Conservation (phyloP, 208 protist species). For the Herpetomonas samuelpessoai region DNA sequence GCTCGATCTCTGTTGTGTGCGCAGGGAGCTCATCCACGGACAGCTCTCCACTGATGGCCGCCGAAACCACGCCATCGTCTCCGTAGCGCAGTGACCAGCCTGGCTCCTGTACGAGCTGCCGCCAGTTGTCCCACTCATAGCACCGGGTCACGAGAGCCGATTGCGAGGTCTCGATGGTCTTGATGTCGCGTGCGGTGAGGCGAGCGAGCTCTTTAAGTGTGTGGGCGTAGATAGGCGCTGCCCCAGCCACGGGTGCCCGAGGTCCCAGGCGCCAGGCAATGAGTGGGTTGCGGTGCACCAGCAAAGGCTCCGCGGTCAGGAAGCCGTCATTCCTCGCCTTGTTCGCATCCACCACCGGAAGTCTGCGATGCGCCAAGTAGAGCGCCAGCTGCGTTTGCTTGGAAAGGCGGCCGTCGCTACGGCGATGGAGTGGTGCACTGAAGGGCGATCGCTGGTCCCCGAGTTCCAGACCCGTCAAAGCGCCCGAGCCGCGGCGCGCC, state of each 20-base stretch:
- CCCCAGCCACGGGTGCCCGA: conserved; percentile 4
- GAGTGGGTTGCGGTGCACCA: conserved; percentile 75
- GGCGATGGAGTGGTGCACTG: background rate
- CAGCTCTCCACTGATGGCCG: conserved; percentile 33
- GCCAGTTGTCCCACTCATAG: conserved; percentile 83
- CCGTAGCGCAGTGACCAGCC: conserved; percentile 53
- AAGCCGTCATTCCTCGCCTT: background rate
- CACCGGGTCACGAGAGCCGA: conserved; percentile 41
- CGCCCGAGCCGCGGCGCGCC: conserved; percentile 21
- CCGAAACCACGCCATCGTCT: conserved; percentile 32
- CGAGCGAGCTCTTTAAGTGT: conserved; percentile 43
- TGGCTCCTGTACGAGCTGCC: conserved; percentile 59
- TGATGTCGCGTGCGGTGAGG: conserved; percentile 23
- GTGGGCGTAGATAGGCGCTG: conserved; percentile 68
- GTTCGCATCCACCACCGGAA: background rate
- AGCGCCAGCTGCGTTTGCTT: conserved; percentile 1
- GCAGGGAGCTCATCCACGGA: conserved; percentile 7
- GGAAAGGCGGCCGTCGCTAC: conserved; percentile 6
- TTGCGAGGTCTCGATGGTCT: conserved; percentile 41
- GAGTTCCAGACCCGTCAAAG: conserved; percentile 30
- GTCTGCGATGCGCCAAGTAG: background rate
- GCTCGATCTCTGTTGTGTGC: conserved; percentile 6
- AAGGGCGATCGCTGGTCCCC: conserved; percentile 3
- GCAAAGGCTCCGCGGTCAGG: conserved; percentile 13
- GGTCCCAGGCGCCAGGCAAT: conserved; percentile 55